These are phyloP conservation scores for carrot (Daucus carota) DNA, from an alignment of 129 eudicot genomes.

Conservation along the genomic window DH1_v3.0 NC_030388.2:19934001-19934500, in stretches of 20 bases:
- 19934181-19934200: neutral
- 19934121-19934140: neutral
- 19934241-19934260: slow-evolving; percentile 57
- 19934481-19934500: neutral
- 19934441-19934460: neutral
- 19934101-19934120: neutral
- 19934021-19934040: too few species aligned
- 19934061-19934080: too few species aligned
- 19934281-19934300: slow-evolving; percentile 83
- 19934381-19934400: slow-evolving; percentile 56
- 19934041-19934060: too few species aligned
- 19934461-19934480: neutral
- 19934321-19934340: slow-evolving; percentile 91
- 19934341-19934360: slow-evolving; percentile 60
- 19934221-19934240: slow-evolving; percentile 2
- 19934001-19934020: too few species aligned
- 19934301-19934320: slow-evolving; percentile 73
- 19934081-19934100: neutral
- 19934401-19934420: slow-evolving; percentile 78
- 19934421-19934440: slow-evolving; percentile 2
- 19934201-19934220: neutral
- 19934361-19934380: slow-evolving; percentile 36
- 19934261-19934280: slow-evolving; percentile 69
- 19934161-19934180: neutral
- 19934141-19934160: neutral